phyloP scores from a whole-genome alignment of 345 rosid species.

The Dipteronia sinensis region DNA sequence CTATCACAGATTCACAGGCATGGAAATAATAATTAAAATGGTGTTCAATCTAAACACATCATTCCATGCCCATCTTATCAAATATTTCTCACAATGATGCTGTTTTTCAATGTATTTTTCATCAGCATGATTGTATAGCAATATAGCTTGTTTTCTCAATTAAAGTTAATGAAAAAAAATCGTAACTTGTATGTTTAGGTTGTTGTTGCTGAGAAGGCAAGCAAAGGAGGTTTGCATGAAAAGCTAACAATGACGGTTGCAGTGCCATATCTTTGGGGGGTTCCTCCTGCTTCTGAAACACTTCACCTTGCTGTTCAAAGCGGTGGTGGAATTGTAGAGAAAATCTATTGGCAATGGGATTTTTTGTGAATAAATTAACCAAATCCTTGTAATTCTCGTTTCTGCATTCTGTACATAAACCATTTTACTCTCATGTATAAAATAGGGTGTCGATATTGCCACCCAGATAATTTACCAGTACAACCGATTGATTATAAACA shows the following conservation, averaged over 20 bases:
- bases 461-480: neutral
- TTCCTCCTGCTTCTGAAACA: slow-evolving; percentile 92
- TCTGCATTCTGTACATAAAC: slow-evolving; percentile 39
- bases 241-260: slow-evolving; percentile 90
- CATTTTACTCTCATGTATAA: slow-evolving; percentile 34
- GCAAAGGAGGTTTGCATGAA: slow-evolving; percentile 81
- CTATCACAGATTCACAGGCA: too few relatives aligned
- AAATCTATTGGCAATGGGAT: slow-evolving; percentile 93
- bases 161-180: neutral
- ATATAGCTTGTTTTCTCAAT: neutral
- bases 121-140: slow-evolving; percentile 8
- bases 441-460: slow-evolving; percentile 6
- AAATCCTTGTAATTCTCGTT: slow-evolving; percentile 18
- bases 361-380: slow-evolving; percentile 50
- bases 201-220: slow-evolving; percentile 78
- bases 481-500: neutral
- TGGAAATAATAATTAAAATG: neutral
- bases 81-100: neutral
- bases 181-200: slow-evolving; percentile 39
- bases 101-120: neutral
- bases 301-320: slow-evolving; percentile 89
- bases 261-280: slow-evolving; percentile 95
- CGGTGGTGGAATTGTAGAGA: slow-evolving; percentile 95
- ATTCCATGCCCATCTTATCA: neutral
- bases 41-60: neutral